A percentile compares a stretch with the other conserved stretches of the same genome.
Evolutionary conservation across 768 basidiomycete species (phyloP).

Genomic region (Rickenella mellea): DNA sequence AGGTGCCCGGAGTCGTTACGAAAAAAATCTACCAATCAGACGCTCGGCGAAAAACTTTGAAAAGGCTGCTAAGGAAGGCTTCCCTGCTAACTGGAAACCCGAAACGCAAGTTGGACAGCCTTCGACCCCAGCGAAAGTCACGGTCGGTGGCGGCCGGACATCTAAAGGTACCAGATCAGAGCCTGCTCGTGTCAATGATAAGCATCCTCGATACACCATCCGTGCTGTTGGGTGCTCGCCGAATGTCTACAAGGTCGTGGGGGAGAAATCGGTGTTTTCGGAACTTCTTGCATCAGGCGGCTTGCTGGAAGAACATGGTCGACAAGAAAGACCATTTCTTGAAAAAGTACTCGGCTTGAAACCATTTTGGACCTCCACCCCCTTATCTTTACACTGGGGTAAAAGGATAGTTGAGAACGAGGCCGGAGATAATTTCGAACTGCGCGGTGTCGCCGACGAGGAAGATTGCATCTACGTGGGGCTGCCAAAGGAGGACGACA

Average conservation of each 20-base stretch:
- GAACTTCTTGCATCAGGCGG: neutral
- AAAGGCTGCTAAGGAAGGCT: too few species aligned
- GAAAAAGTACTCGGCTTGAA: conserved; percentile 5
- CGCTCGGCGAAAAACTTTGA: too few species aligned
- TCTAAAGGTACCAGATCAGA: neutral
- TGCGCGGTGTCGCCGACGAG: too few species aligned
- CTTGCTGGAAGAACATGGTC: conserved; percentile 4
- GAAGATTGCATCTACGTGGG: too few species aligned
- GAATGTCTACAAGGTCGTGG: conserved; percentile 10
- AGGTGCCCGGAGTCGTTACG: conserved; percentile 2
- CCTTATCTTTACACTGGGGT: too few species aligned
- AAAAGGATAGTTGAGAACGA: too few species aligned
- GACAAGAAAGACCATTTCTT: neutral
- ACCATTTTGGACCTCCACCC: conserved; percentile 8
- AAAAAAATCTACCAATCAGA: conserved; percentile 4
- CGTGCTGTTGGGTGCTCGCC: conserved; percentile 12
- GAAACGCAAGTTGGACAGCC: too few species aligned
- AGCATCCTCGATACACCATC: conserved; percentile 14
- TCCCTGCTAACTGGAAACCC: too few species aligned
- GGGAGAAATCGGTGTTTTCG: neutral
- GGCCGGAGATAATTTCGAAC: too few species aligned
- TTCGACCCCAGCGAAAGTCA: too few species aligned
- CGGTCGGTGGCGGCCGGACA: neutral
- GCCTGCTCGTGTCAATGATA: neutral
- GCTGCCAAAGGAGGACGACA: too few species aligned